Evolutionary conservation across 1,284 basidiomycete genomes (phyloP).

Genomic region (Melanopsichium pennsylvanicum): DNA sequence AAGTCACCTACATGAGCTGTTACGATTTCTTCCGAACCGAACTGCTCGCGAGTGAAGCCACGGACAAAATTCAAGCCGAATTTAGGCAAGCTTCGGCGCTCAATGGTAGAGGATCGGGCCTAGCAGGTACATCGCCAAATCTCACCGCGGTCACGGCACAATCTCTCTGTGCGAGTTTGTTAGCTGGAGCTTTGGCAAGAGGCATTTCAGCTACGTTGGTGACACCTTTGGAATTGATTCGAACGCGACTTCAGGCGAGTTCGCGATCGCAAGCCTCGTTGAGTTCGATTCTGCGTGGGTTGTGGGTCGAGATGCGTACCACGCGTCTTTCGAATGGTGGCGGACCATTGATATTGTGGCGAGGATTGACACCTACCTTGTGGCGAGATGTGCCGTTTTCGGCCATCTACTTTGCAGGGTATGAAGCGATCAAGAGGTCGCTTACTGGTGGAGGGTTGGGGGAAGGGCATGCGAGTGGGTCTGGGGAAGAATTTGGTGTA

Average conservation of each 20-base stretch:
- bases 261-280: conserved; percentile 38
- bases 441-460: conserved; percentile 66
- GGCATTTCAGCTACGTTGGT: conserved; percentile 80
- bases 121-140: conserved; percentile 19
- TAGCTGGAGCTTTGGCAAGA: conserved; percentile 83
- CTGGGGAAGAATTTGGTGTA: conserved; percentile 73
- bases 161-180: conserved; percentile 72
- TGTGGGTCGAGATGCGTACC: conserved; percentile 49
- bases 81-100: conserved; percentile 11
- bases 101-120: conserved; percentile 14
- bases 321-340: conserved; percentile 13
- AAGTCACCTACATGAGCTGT: conserved; percentile 93
- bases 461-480: conserved; percentile 56
- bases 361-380: conserved; percentile 87
- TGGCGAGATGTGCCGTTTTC: conserved; percentile 98
- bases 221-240: conserved; percentile 90
- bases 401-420: conserved; percentile 81
- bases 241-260: conserved; percentile 82
- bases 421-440: conserved; percentile 65
- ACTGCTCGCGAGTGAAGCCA: conserved; percentile 46
- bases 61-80: conserved; percentile 1
- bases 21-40: conserved; percentile 83
- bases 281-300: conserved; percentile 41
- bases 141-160: conserved; percentile 48
- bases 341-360: conserved; percentile 81